These are phyloP conservation scores for Globisporangium nodosum DNA, from an alignment of 352 stramenopile species.

Conservation along the genomic window DNA sequence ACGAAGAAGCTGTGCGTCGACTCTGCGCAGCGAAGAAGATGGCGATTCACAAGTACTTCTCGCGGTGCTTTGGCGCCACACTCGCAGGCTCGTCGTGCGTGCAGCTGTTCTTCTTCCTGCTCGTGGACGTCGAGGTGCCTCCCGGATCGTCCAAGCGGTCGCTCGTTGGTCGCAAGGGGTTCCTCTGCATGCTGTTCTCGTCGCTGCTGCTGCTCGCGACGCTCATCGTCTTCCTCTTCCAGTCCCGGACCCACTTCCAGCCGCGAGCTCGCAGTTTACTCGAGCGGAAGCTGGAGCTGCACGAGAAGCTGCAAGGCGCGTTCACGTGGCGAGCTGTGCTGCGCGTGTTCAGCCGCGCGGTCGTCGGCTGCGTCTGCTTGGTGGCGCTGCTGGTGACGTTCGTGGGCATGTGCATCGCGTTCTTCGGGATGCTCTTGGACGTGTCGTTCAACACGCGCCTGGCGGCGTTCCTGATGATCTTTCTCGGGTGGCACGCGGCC, in stretches of 20 bases:
- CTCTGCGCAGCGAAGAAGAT: conserved; percentile 5
- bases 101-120: conserved; percentile 55
- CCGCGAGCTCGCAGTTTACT: conserved; percentile 6
- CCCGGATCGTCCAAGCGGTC: conserved; percentile 1
- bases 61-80: conserved; percentile 37
- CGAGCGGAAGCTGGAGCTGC: conserved; percentile 31
- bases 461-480: conserved; percentile 36
- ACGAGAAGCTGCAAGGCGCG: conserved; percentile 14
- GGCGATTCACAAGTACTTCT: conserved; percentile 21
- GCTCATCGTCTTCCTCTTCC: conserved; percentile 42
- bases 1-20: neutral
- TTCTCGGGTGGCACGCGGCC: conserved; percentile 41
- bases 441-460: conserved; percentile 30
- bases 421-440: conserved; percentile 22
- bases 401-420: conserved; percentile 19
- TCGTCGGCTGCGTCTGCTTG: conserved; percentile 24
- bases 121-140: conserved; percentile 27
- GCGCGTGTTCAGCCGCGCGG: conserved; percentile 18
- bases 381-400: conserved; percentile 21
- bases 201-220: conserved; percentile 29
- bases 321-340: conserved; percentile 18
- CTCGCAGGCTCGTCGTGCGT: conserved; percentile 34
- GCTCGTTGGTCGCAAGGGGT: conserved; percentile 13
- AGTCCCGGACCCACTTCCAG: conserved; percentile 29
- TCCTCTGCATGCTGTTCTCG: conserved; percentile 32